Base-by-base conservation (phyloP, 306 rosid genomes). In the Malus sylvestris region DNA sequence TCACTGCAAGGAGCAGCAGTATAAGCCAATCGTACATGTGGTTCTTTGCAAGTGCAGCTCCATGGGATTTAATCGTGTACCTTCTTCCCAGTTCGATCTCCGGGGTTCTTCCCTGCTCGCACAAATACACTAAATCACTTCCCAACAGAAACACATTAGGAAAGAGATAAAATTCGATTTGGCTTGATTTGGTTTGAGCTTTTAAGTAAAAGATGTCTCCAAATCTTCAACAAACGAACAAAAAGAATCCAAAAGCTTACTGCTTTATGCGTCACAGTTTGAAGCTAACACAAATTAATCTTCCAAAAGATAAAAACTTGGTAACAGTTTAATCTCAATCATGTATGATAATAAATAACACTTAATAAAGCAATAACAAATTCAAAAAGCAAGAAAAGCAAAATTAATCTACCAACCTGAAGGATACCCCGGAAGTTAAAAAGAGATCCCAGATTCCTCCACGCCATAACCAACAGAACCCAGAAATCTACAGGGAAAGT, bases 1-100 rank as follows among this genome's bases (percentile, higher is more conserved):
- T 76, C n/a, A 70, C 72, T 19, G 63, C 79, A 73, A 95, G 92
- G 53, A 95, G 84, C 59, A 95, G 68, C 84, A 95, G 77, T 44
- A 95, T 90, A 74, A 92, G 61, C 98, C 98, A 95, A 77, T 95
- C 98, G 23, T 70, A 85, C 70, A 72, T 55, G 81, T 92, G 98
- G 63, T 84, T 84, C 82, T 81, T 89, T 10, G 97, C 98, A 75
- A 95, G 81, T 42, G 81, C 55, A 9, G 90, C 91, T 65, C 98
- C 98, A 90, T 95, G 98, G 20, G 98, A 92, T 82, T 74, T 85
- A 30, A 95, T 87, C 5, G 97, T 95, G 76, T 85, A 80, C 25
- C 86, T 85, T 12, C 81, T 83, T 12, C 81, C 76, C 46, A 88
- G 88, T 77, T 88, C 89, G 23, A 76, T 63, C 62, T 76, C 86